phyloP scores from a whole-genome alignment of 2,329 filamentous ascomycete species.

The Arthroderma sp. region DNA sequence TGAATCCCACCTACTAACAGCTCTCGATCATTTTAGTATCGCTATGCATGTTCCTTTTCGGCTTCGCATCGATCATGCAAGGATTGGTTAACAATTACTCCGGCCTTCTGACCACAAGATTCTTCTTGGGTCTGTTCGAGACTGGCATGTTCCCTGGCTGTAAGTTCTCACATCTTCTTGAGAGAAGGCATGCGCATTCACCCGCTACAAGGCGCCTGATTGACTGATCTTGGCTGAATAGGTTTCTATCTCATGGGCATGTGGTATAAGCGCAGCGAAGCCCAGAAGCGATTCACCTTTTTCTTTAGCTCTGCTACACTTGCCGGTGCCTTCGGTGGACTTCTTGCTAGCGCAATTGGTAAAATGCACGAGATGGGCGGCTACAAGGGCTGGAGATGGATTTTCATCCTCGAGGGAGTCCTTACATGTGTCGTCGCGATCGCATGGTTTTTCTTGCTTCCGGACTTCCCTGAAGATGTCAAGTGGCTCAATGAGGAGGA shows the following conservation, averaged over 20 bases:
- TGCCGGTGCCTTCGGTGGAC: slow-evolving; percentile 49
- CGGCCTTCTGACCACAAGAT: slow-evolving; percentile 64
- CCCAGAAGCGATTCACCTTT: slow-evolving; percentile 83
- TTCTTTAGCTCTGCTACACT: slow-evolving; percentile 67
- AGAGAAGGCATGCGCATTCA: neutral
- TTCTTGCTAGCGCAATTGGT: slow-evolving; percentile 47
- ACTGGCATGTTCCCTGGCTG: slow-evolving; percentile 59
- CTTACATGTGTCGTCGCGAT: slow-evolving; percentile 50
- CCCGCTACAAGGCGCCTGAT: too few relatives aligned
- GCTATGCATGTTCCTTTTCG: slow-evolving; percentile 73
- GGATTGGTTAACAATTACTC: slow-evolving; percentile 66
- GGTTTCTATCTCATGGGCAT: slow-evolving; percentile 58
- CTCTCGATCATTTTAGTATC: slow-evolving; percentile 36
- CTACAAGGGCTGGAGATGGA: slow-evolving; percentile 44
- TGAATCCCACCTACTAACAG: neutral
- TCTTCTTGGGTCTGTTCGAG: slow-evolving; percentile 71
- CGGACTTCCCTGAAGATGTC: slow-evolving; percentile 60
- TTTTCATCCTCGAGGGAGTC: slow-evolving; percentile 49
- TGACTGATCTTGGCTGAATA: slow-evolving; percentile 4
- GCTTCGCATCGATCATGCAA: slow-evolving; percentile 60
- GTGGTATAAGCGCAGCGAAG: slow-evolving; percentile 73
- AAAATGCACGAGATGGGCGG: slow-evolving; percentile 43
- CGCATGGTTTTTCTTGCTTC: slow-evolving; percentile 51
- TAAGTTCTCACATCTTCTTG: slow-evolving; percentile 20
- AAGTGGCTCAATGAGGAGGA: slow-evolving; percentile 63